phyloP scores from a whole-genome alignment of 495 filamentous ascomycete genomes.

The Penicillium arizonense region DNA sequence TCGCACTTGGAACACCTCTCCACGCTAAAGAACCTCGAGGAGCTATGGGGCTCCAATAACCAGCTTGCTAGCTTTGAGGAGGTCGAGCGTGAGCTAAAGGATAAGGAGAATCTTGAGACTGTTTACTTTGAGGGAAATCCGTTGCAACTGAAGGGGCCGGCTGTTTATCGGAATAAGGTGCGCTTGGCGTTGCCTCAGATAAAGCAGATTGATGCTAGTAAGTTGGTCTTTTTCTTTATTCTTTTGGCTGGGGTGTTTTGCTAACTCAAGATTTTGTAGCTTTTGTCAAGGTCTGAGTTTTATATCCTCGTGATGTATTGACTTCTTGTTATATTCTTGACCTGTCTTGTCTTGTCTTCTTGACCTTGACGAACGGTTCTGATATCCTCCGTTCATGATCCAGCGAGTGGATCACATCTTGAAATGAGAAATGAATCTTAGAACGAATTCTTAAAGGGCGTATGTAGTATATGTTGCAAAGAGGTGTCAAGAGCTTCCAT shows the following conservation, averaged over 20 bases:
- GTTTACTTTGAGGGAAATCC: constrained; percentile 99
- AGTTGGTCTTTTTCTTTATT: constrained; percentile 39
- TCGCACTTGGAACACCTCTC: constrained; percentile 68
- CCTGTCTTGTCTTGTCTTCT: not conserved
- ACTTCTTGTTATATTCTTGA: not conserved
- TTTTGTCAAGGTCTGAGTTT: not conserved
- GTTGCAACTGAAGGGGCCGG: constrained; percentile 69
- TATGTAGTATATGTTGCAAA: too few relatives aligned
- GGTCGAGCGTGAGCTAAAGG: constrained; percentile 73
- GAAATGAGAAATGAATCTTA: too few relatives aligned
- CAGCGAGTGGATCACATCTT: not conserved
- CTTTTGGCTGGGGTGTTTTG: not conserved
- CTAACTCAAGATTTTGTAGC: not conserved
- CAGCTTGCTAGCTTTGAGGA: constrained; percentile 75
- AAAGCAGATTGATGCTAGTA: constrained; percentile 94
- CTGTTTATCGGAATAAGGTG: constrained; percentile 91
- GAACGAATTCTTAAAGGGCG: too few relatives aligned
- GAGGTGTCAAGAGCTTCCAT: too few relatives aligned
- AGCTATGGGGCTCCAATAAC: constrained; percentile 94
- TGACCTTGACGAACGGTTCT: not conserved
- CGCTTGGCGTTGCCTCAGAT: constrained; percentile 82
- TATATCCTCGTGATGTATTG: not conserved
- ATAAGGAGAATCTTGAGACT: constrained; percentile 78
- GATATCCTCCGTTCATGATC: not conserved
- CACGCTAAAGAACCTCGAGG: constrained; percentile 70